These are phyloP conservation scores for Aspergillus sp. DNA, from an alignment of 2,329 filamentous ascomycete genomes.

Conservation along the genomic window DNA sequence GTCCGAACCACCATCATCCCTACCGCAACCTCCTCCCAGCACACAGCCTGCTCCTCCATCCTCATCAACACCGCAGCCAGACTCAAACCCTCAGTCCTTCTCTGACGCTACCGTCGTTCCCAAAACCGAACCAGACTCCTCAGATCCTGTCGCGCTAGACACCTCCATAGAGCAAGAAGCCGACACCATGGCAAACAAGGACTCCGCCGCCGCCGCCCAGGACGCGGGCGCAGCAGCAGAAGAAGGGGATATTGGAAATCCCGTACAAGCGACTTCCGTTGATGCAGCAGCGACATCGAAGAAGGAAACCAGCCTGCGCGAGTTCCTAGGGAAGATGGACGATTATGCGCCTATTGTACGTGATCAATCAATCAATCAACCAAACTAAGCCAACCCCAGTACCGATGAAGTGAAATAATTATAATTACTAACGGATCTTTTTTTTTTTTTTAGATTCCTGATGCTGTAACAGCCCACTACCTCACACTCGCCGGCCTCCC, in stretches of 20 bases:
- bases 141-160: constrained; percentile 29
- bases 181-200: constrained; percentile 29
- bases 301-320: constrained; percentile 88
- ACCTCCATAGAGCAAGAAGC: constrained; percentile 38
- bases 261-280: constrained; percentile 23
- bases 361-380: constrained; percentile 13
- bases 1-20: constrained; percentile 34
- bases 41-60: constrained; percentile 15
- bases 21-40: constrained; percentile 20
- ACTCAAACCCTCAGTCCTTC: constrained; percentile 8
- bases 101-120: constrained; percentile 20
- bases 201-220: constrained; percentile 16
- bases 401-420: too few species aligned
- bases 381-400: too few species aligned
- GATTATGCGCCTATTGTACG: constrained; percentile 95
- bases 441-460: constrained; percentile 69
- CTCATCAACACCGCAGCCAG: constrained; percentile 16
- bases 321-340: constrained; percentile 95
- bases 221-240: constrained; percentile 15
- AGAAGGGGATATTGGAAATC: constrained; percentile 18
- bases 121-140: constrained; percentile 25
- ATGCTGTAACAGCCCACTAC: constrained; percentile 97
- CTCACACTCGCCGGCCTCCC: constrained; percentile 93
- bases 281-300: constrained; percentile 64
- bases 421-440: background rate